phyloP scores from a whole-genome alignment of 2,329 filamentous ascomycete genomes.

The Colletotrichum sp. region DNA sequence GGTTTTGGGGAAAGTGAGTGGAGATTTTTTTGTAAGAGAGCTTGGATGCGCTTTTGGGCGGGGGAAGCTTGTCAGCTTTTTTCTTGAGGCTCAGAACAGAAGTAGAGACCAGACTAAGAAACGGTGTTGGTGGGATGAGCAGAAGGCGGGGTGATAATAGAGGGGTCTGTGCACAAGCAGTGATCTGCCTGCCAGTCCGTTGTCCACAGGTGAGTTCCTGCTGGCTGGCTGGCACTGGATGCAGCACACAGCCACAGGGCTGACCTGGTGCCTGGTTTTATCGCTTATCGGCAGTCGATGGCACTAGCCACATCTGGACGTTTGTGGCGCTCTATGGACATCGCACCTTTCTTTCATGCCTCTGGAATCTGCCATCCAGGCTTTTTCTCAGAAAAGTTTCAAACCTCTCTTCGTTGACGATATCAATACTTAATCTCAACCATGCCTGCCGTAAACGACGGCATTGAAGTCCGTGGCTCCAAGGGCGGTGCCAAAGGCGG shows the following conservation, averaged over 20 bases:
- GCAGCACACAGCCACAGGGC: background rate
- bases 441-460: background rate
- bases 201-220: background rate
- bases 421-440: background rate
- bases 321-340: background rate
- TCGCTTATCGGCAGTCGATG: background rate
- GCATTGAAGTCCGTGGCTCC: constrained; percentile 4
- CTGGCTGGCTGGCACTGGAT: background rate
- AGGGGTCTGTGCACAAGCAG: background rate
- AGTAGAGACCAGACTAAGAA: background rate
- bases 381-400: background rate
- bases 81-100: constrained; percentile 2
- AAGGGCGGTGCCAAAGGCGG: constrained; percentile 35
- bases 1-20: background rate
- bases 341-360: background rate
- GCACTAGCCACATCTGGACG: background rate
- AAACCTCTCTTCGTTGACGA: background rate
- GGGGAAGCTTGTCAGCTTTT: background rate
- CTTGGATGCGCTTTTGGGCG: constrained; percentile 1
- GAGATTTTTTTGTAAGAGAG: background rate
- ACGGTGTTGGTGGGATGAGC: background rate
- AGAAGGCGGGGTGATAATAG: constrained; percentile 6
- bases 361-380: background rate
- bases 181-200: background rate
- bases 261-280: background rate